Base-by-base conservation (phyloP, 1,139 yeast species). In the Saccharomyces hybrid region DNA sequence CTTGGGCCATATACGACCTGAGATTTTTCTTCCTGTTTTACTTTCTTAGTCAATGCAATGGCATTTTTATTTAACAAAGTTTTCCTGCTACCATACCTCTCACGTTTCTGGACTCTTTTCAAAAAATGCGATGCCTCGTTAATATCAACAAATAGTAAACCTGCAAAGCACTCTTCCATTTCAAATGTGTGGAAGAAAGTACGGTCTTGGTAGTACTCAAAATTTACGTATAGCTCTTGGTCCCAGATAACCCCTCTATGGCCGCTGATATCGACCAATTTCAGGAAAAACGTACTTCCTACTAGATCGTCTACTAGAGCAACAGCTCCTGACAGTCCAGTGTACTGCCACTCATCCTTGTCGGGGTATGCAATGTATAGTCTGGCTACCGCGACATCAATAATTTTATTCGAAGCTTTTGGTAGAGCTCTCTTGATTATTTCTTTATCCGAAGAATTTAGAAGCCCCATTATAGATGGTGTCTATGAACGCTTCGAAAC, bases 161-260 rank as follows among this genome's bases (percentile, higher is more conserved):
- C 99, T n/a, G 84, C 91, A 56, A 78, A 78, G 68, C 97, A 91
- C 27, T 88, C 95, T 64, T 93, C 98, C 56, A 89, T 76, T 73
- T 93, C 99, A 73, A 93, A 93, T 8, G 96, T 80, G 69, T 93
- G 99, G 77, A 93, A 93, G 72, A 88, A 93, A 52, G 95, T 84
- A 27, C 99, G 80, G 69, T 93, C 99, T 71, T 93, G 98, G 67
- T 87, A 81, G 71, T 93, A 93, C 60, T 84, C 86, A 69, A 93
- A 90, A 64, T 88, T 86, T 8, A 89, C 84, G 67, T 88, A 93
- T 50, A 93, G 72, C 70, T 93, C 99, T 70, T 93, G 99, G 70
- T 93, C 99, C 99, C 99, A 93, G 0, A 93, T 61, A 1, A 93
- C 96, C 16, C 98, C 98, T 46, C 88, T 76, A 59, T 82, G 81